Conservation (phyloP, 768 basidiomycete species). For the Cubamyces lactineus region DNA sequence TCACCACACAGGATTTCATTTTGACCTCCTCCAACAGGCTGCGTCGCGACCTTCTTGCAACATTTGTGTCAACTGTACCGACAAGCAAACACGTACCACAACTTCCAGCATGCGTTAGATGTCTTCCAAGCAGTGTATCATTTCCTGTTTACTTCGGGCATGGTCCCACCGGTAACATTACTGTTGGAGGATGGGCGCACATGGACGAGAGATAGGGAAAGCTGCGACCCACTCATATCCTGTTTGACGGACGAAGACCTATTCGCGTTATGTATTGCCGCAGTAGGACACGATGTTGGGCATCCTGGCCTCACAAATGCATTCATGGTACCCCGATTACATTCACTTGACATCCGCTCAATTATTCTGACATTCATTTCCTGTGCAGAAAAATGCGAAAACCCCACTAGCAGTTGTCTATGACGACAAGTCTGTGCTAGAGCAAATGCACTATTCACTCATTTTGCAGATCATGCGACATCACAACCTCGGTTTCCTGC, state of each 20-base stretch:
- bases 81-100: constrained; percentile 92
- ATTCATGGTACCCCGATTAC: constrained; percentile 71
- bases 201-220: constrained; percentile 44
- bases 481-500: constrained; percentile 71
- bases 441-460: constrained; percentile 88
- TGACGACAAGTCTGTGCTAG: constrained; percentile 87
- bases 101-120: constrained; percentile 95
- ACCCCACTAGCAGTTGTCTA: constrained; percentile 88
- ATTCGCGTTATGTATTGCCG: constrained; percentile 84
- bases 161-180: constrained; percentile 78
- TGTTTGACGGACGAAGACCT: constrained; percentile 69
- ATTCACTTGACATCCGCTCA: constrained; percentile 10
- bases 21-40: constrained; percentile 47
- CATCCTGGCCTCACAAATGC: constrained; percentile 94
- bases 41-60: constrained; percentile 76
- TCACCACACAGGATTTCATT: not conserved
- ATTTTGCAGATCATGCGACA: constrained; percentile 78
- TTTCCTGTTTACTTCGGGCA: constrained; percentile 77
- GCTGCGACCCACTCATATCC: constrained; percentile 26
- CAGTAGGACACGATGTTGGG: constrained; percentile 96
- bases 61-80: constrained; percentile 94
- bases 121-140: constrained; percentile 92
- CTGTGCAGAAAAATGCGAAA: constrained; percentile 83
- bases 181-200: constrained; percentile 49
- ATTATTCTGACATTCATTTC: not conserved